Conservation (phyloP, 2,329 filamentous ascomycete genomes). For the Scopulariopsis brevicaulis region DNA sequence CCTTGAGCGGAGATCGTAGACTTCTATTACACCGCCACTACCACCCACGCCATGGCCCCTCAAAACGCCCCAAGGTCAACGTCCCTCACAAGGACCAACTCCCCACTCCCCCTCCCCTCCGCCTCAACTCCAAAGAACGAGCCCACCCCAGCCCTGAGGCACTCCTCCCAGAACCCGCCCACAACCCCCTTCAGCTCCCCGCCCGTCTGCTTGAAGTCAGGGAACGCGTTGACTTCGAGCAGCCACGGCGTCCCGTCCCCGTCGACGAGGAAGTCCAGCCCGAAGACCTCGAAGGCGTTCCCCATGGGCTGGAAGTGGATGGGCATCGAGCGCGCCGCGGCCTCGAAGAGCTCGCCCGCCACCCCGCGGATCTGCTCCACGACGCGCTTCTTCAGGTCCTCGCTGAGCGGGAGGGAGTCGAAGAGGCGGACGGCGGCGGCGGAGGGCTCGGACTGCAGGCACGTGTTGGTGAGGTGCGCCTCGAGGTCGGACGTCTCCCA, state of each 20-base stretch:
- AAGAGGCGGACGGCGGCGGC: slow-evolving; percentile 59
- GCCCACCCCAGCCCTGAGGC: slow-evolving; percentile 54
- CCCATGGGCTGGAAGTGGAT: slow-evolving; percentile 85
- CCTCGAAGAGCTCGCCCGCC: slow-evolving; percentile 74
- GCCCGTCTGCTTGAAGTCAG: slow-evolving; percentile 90
- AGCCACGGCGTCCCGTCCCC: slow-evolving; percentile 54
- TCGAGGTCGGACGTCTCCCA: slow-evolving; percentile 44
- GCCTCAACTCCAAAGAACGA: slow-evolving; percentile 47
- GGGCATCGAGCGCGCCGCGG: slow-evolving; percentile 71
- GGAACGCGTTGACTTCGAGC: slow-evolving; percentile 90
- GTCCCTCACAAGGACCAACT: slow-evolving; percentile 40
- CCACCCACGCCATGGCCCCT: background rate
- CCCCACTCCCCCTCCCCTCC: slow-evolving; percentile 11
- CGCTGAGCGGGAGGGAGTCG: slow-evolving; percentile 52
- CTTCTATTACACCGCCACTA: background rate
- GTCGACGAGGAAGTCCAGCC: slow-evolving; percentile 82
- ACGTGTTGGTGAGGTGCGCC: slow-evolving; percentile 88
- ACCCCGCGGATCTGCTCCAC: slow-evolving; percentile 63
- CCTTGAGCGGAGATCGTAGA: background rate
- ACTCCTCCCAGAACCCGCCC: slow-evolving; percentile 63
- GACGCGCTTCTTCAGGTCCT: slow-evolving; percentile 47
- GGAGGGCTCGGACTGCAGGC: slow-evolving; percentile 56
- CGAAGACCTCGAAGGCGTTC: slow-evolving; percentile 87
- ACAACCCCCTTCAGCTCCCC: slow-evolving; percentile 66
- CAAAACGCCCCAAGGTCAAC: slow-evolving; percentile 30